Evolutionary conservation across 1,284 basidiomycete genomes (phyloP), one percentile per base, ranked within the genome.

Genomic region (Papiliotrema fonsecae): DNA sequence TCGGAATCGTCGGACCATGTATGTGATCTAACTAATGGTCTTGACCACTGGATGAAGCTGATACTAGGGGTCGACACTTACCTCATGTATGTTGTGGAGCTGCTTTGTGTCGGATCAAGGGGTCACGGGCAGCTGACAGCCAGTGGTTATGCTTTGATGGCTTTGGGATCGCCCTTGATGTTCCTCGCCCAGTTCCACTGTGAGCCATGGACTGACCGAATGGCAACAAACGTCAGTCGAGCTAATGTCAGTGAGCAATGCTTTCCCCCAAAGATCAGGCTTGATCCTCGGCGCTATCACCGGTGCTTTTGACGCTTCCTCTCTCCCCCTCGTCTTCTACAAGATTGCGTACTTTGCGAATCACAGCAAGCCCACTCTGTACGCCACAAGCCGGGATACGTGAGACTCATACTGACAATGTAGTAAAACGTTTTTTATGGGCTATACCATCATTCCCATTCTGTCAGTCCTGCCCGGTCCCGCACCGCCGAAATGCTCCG

Each of bases 231-330:
- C 7, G 28, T 14, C n/a, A 42, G 38, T 13, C 14, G 6, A 14
- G 5, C 40, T 42, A 19, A 42, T 14, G 7, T 9, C 54, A 64
- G 61, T 76, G 16, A 69, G 69, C 42, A 76, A 75, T 50, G 66
- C 74, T 6, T 76, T 76, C 54, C 74, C 74, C 3, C 42, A 54
- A n/a, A 58, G 64, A 32, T 70, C 73, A 1, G 74, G 75, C 0
- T 60, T 76, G 24, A 65, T 75, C 36, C 62, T 76, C 31, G 68
- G 67, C 25, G 64, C 69, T 22, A 58, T 76, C 27, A 75, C 72
- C 1, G 75, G 74, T 19, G 70, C 73, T 1, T 76, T 76, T 48
- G 74, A 75, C 47, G 70, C 72, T 6, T 70, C 65, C 11, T 69
- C 65, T 19, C 48, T 74, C 6, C 70, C 73, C 0, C 70, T 67